Evolutionary conservation across 257 asterid species (phyloP).

Genomic region (Jacaranda copaia): DNA sequence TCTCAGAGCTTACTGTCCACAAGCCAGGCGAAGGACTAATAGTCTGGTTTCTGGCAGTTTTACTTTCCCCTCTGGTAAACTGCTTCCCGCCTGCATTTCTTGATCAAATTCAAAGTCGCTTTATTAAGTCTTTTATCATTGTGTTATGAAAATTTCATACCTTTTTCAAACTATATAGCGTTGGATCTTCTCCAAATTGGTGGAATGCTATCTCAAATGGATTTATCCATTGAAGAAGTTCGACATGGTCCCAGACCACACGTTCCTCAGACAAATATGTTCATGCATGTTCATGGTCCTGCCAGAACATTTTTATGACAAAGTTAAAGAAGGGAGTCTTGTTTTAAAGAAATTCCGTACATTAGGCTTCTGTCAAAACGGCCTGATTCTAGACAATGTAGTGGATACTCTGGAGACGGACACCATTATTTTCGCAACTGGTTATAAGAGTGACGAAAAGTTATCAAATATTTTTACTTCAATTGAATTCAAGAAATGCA

Average conservation of each 20-base stretch:
- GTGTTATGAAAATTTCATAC: not conserved
- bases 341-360: slow-evolving; percentile 43
- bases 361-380: slow-evolving; percentile 46
- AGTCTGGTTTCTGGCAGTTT: slow-evolving; percentile 50
- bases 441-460: slow-evolving; percentile 61
- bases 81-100: too few relatives aligned
- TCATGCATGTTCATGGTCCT: slow-evolving; percentile 64
- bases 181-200: slow-evolving; percentile 53
- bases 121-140: too few relatives aligned
- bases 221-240: slow-evolving; percentile 59
- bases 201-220: slow-evolving; percentile 63
- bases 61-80: slow-evolving; percentile 70
- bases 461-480: slow-evolving; percentile 52
- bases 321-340: slow-evolving; percentile 58
- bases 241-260: slow-evolving; percentile 56
- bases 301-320: slow-evolving; percentile 55
- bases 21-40: slow-evolving; percentile 62
- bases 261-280: slow-evolving; percentile 53
- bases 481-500: slow-evolving; percentile 50
- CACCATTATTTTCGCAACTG: slow-evolving; percentile 62
- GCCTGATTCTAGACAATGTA: slow-evolving; percentile 38
- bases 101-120: not conserved
- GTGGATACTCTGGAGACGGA: slow-evolving; percentile 46
- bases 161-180: slow-evolving; percentile 38
- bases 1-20: slow-evolving; percentile 66